Conservation (phyloP, 257 asterid species). For the Rauvolfia tetraphylla region DNA sequence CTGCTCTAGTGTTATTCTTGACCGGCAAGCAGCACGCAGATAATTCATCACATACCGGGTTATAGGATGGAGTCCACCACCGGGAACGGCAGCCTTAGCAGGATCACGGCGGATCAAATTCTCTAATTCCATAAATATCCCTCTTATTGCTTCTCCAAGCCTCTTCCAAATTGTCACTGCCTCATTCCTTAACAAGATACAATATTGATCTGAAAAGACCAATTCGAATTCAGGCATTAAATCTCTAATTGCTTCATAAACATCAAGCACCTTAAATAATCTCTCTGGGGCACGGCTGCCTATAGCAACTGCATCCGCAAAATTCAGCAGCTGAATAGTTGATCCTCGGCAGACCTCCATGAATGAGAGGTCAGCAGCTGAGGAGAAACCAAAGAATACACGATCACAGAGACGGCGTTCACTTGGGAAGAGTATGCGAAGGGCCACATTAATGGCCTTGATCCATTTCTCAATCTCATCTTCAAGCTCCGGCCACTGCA, state of each 20-base stretch:
- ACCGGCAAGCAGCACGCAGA: slow-evolving; percentile 92
- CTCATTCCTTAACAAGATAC: slow-evolving; percentile 66
- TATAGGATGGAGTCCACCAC: slow-evolving; percentile 93
- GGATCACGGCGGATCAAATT: slow-evolving; percentile 91
- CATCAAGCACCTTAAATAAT: slow-evolving; percentile 82
- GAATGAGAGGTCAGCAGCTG: slow-evolving; percentile 77
- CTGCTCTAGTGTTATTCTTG: slow-evolving; percentile 69
- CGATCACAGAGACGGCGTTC: slow-evolving; percentile 93
- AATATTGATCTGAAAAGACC: slow-evolving; percentile 79
- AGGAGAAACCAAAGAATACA: slow-evolving; percentile 55
- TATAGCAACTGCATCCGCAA: slow-evolving; percentile 86
- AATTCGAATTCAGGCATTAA: slow-evolving; percentile 84
- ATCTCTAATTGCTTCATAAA: slow-evolving; percentile 82
- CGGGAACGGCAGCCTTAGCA: slow-evolving; percentile 75
- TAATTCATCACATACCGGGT: slow-evolving; percentile 95
- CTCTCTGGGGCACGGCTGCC: slow-evolving; percentile 97
- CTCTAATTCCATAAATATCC: slow-evolving; percentile 92
- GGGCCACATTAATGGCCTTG: slow-evolving; percentile 67
- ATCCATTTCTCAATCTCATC: slow-evolving; percentile 95
- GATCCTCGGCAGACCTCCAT: slow-evolving; percentile 96
- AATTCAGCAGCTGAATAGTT: slow-evolving; percentile 74
- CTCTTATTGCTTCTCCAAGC: slow-evolving; percentile 79
- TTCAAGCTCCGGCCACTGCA: slow-evolving; percentile 85
- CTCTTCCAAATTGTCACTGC: slow-evolving; percentile 84
- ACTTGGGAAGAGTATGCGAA: slow-evolving; percentile 80